Evolutionary conservation across 805 yeast genomes (phyloP).

Genomic region (Metschnikowia reukaufii): DNA sequence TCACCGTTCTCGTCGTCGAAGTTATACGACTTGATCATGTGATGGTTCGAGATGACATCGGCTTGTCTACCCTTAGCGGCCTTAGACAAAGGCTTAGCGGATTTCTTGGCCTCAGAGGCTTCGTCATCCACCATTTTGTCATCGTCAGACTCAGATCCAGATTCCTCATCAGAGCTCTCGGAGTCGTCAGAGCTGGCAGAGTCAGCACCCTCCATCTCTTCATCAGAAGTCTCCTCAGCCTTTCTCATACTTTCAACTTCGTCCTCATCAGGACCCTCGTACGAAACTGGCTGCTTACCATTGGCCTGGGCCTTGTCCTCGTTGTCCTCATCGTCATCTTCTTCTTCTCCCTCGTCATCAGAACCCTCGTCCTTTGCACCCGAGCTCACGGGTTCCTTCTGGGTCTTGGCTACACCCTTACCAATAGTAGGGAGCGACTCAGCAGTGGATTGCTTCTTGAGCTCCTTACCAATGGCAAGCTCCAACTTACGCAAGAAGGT

Average conservation of each 20-base stretch:
- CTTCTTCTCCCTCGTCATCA: conserved; percentile 46
- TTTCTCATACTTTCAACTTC: conserved; percentile 86
- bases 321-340: conserved; percentile 60
- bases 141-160: conserved; percentile 28
- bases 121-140: conserved; percentile 15
- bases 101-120: conserved; percentile 22
- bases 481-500: conserved; percentile 73
- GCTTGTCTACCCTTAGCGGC: conserved; percentile 81
- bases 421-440: conserved; percentile 65
- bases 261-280: conserved; percentile 94
- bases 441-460: conserved; percentile 71
- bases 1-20: conserved; percentile 86
- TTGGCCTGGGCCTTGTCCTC: conserved; percentile 61
- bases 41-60: conserved; percentile 72
- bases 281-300: conserved; percentile 83
- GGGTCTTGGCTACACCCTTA: conserved; percentile 56
- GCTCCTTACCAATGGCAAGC: conserved; percentile 70
- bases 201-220: conserved; percentile 43
- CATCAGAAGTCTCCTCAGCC: conserved; percentile 78
- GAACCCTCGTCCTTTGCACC: conserved; percentile 17
- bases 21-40: conserved; percentile 73
- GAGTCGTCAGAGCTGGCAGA: conserved; percentile 34
- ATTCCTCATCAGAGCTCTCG: conserved; percentile 35
- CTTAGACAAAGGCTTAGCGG: conserved; percentile 41
- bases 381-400: conserved; percentile 36